These are phyloP conservation scores for Serendipita sp. DNA, from an alignment of 768 basidiomycete genomes.

Conservation along the genomic window DNA sequence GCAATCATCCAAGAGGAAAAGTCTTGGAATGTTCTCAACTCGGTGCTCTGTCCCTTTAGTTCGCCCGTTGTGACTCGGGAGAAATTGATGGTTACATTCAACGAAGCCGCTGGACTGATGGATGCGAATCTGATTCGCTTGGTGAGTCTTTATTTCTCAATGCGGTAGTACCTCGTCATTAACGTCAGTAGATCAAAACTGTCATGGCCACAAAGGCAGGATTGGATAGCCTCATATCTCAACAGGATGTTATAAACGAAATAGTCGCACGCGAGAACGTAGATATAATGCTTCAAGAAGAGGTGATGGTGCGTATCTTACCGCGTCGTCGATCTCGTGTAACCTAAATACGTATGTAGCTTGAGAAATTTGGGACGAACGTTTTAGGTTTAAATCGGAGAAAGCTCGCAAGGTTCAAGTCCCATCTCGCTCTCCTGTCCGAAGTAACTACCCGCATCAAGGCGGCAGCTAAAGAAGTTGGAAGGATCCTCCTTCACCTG, in stretches of 20 bases:
- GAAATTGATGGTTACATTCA: conserved; percentile 3
- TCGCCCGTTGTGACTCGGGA: neutral
- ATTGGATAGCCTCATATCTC: neutral
- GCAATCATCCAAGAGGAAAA: neutral
- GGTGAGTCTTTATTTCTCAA: neutral
- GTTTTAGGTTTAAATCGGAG: neutral
- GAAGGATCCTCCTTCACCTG: neutral
- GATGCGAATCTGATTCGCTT: neutral
- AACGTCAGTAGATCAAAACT: neutral
- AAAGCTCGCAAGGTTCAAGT: neutral
- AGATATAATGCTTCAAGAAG: neutral
- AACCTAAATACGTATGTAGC: neutral
- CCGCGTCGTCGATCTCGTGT: neutral
- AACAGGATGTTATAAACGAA: neutral
- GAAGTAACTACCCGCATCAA: neutral
- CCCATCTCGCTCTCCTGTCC: neutral
- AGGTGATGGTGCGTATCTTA: neutral
- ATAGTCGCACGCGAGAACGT: neutral
- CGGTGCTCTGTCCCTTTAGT: neutral
- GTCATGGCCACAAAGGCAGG: neutral
- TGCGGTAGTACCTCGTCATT: neutral
- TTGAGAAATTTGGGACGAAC: neutral
- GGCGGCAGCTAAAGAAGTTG: neutral
- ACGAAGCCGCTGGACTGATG: conserved; percentile 1
- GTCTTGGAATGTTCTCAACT: neutral